Percentiles rank a stretch among this genome's conserved stretches.
These are phyloP conservation scores for Aureobasidium sp. DNA, from an alignment of 2,329 filamentous ascomycete species.

Conservation along the genomic window DNA sequence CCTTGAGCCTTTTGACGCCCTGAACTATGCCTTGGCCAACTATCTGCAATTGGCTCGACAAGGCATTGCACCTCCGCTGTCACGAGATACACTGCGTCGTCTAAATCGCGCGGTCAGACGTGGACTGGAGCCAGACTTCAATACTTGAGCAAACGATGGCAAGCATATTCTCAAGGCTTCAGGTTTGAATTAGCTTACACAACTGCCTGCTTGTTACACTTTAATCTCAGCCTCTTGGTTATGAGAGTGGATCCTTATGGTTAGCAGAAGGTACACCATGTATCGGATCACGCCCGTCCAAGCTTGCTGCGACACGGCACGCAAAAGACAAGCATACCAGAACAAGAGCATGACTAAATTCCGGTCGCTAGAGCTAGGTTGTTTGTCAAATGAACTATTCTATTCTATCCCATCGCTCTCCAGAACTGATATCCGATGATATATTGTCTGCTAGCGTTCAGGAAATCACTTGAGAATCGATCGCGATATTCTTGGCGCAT, in stretches of 20 bases:
- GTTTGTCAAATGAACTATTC: background rate
- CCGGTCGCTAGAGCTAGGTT: background rate
- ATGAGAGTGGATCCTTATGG: background rate
- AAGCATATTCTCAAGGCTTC: background rate
- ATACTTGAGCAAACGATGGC: background rate
- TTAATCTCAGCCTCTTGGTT: background rate
- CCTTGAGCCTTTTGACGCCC: constrained; percentile 28
- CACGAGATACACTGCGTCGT: constrained; percentile 19
- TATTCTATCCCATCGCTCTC: background rate
- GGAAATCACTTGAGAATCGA: background rate
- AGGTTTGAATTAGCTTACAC: background rate
- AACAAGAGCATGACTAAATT: background rate
- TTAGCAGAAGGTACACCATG: background rate
- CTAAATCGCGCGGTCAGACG: constrained; percentile 18
- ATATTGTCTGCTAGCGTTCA: background rate
- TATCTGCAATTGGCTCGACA: constrained; percentile 26
- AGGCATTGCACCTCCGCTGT: constrained; percentile 27
- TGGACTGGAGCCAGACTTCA: background rate
- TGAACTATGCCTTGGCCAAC: constrained; percentile 31
- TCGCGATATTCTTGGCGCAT: background rate
- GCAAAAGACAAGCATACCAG: background rate
- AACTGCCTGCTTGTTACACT: no score
- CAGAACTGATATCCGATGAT: background rate
- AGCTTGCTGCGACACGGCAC: background rate
- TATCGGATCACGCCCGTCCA: background rate